Evolutionary conservation across 805 yeast genomes (phyloP).

Genomic region (Ogataea parapolymorpha): DNA sequence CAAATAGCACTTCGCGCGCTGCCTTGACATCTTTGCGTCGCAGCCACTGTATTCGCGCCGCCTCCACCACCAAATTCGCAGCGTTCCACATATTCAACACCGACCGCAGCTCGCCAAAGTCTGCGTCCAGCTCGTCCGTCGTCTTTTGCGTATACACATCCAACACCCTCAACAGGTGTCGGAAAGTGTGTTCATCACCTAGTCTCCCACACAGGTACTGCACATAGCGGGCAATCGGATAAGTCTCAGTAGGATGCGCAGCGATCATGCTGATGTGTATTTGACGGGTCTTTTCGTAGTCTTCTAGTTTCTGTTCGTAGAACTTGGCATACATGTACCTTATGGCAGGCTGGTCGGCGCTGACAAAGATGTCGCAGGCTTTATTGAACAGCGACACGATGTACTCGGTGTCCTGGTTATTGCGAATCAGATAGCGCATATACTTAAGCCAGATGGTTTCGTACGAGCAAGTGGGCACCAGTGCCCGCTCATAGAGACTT

Average conservation of each 20-base stretch:
- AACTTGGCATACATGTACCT: constrained; percentile 31
- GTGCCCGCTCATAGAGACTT: constrained; percentile 65
- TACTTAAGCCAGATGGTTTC: constrained; percentile 70
- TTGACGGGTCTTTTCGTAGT: constrained; percentile 19
- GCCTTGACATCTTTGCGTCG: constrained; percentile 16
- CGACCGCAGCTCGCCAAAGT: constrained; percentile 16
- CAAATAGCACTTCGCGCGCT: constrained; percentile 26
- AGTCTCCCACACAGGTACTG: constrained; percentile 10
- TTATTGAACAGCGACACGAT: constrained; percentile 41
- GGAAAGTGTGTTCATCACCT: constrained; percentile 9
- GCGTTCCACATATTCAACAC: constrained; percentile 22
- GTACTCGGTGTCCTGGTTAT: constrained; percentile 26
- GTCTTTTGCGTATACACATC: constrained; percentile 4
- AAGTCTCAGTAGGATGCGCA: constrained; percentile 10
- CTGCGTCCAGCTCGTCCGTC: constrained; percentile 6
- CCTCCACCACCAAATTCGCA: constrained; percentile 29
- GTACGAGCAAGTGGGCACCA: constrained; percentile 62
- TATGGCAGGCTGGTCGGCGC: constrained; percentile 23
- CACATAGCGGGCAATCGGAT: constrained; percentile 19
- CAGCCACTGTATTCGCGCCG: constrained; percentile 28
- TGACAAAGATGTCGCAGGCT: constrained; percentile 43
- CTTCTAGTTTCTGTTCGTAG: constrained; percentile 18
- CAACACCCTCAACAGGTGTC: constrained; percentile 16
- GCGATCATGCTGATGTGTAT: constrained; percentile 20
- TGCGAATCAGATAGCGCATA: constrained; percentile 45